phyloP scores from a whole-genome alignment of 2,329 filamentous ascomycete genomes.

The Alternaria panax region DNA sequence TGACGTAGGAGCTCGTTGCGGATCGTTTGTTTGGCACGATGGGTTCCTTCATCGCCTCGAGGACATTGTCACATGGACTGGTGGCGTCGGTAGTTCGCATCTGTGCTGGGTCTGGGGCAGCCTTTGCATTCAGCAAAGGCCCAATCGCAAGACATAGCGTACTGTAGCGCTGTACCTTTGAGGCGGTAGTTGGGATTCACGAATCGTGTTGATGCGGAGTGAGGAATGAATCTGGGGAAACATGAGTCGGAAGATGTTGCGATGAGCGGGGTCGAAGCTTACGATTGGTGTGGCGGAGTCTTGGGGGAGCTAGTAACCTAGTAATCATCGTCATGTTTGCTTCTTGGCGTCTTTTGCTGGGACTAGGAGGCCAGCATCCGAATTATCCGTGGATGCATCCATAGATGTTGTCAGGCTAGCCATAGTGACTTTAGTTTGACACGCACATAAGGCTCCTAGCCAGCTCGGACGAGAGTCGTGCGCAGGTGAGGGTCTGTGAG shows the following conservation, averaged over 20 bases:
- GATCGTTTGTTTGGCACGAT: background rate
- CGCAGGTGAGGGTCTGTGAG: background rate
- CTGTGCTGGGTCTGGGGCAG: conserved; percentile 5
- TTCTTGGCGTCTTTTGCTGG: background rate
- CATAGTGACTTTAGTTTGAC: background rate
- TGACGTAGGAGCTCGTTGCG: background rate
- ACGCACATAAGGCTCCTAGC: background rate
- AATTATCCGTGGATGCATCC: background rate
- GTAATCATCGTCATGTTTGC: conserved; percentile 2
- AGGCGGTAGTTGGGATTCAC: background rate
- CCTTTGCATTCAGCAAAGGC: background rate
- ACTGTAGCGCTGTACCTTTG: conserved; percentile 7
- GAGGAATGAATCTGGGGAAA: conserved; percentile 1
- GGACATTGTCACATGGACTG: conserved; percentile 16
- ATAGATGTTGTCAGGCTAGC: background rate
- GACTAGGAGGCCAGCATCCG: conserved; percentile 13
- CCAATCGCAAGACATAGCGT: conserved; percentile 13
- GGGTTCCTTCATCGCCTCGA: background rate
- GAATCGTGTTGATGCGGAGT: conserved; percentile 15
- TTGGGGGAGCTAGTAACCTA: background rate
- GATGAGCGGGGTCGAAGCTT: background rate
- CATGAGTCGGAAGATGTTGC: conserved; percentile 6
- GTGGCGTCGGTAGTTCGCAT: conserved; percentile 1
- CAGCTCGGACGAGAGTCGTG: background rate
- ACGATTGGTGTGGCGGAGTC: conserved; percentile 15